Evolutionary conservation across 1,284 basidiomycete genomes (phyloP).

Genomic region (Phlebopus sp.): DNA sequence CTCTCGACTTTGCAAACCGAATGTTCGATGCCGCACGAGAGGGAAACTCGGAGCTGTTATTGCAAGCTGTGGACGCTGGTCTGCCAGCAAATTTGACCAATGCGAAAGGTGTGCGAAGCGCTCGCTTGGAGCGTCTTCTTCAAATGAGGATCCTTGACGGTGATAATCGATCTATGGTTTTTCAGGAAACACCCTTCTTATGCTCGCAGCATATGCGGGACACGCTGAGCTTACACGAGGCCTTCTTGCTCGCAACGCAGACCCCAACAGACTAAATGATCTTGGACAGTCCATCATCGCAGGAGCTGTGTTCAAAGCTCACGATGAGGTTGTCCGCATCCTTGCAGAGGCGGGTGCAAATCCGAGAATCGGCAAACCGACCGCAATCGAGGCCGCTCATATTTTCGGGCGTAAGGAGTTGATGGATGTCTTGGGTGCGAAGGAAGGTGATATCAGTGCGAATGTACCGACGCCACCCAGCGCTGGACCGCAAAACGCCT

Average conservation of each 20-base stretch:
- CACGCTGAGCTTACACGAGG: conserved; percentile 55
- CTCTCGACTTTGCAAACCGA: conserved; percentile 67
- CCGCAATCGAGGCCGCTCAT: conserved; percentile 67
- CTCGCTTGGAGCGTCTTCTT: not conserved
- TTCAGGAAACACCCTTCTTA: conserved; percentile 73
- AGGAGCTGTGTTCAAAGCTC: conserved; percentile 78
- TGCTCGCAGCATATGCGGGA: conserved; percentile 82
- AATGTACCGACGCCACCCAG: conserved; percentile 27
- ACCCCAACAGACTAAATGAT: conserved; percentile 74
- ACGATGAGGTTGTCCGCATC: conserved; percentile 59
- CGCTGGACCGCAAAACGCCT: conserved; percentile 1
- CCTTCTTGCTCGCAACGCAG: conserved; percentile 57
- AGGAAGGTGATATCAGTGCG: conserved; percentile 47
- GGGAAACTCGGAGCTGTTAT: conserved; percentile 52
- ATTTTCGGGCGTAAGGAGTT: conserved; percentile 61
- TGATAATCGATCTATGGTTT: not conserved
- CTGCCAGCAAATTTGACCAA: conserved; percentile 80
- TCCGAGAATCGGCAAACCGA: conserved; percentile 67
- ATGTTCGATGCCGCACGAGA: conserved; percentile 76
- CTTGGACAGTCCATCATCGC: conserved; percentile 77
- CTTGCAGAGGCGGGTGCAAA: conserved; percentile 68
- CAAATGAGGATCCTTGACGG: not conserved
- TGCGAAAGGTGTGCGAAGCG: conserved; percentile 49
- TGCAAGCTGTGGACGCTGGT: conserved; percentile 67
- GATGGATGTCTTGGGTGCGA: conserved; percentile 54